phyloP scores from a whole-genome alignment of 1,139 yeast genomes.

The Candida sp. region DNA sequence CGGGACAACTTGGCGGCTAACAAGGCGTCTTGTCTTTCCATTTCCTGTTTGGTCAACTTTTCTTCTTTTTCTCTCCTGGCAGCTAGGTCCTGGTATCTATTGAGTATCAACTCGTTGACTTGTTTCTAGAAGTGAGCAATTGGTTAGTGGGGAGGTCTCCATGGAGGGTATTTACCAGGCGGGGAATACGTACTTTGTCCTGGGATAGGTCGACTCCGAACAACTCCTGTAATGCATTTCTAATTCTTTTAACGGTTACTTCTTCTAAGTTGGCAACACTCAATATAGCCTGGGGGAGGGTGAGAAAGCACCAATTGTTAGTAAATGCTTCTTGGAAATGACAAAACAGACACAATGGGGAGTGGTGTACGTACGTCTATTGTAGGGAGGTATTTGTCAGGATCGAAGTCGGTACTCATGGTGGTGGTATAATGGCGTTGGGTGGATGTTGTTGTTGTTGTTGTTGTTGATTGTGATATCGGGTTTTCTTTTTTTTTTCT shows the following conservation, averaged over 20 bases:
- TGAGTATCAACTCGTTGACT: slow-evolving; percentile 64
- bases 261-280: slow-evolving; percentile 75
- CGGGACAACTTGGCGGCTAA: slow-evolving; percentile 53
- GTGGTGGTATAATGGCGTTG: not conserved
- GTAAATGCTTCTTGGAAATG: not conserved
- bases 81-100: slow-evolving; percentile 55
- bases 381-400: slow-evolving; percentile 55
- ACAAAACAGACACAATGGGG: slow-evolving; percentile 10
- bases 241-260: slow-evolving; percentile 72
- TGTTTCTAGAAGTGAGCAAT: slow-evolving; percentile 37
- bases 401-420: slow-evolving; percentile 16
- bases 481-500: not conserved
- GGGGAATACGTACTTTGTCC: slow-evolving; percentile 42
- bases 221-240: slow-evolving; percentile 72
- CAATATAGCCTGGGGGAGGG: slow-evolving; percentile 58
- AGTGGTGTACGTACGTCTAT: slow-evolving; percentile 58
- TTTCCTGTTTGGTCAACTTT: slow-evolving; percentile 30
- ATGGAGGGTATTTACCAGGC: not conserved
- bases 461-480: not conserved
- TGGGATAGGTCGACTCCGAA: slow-evolving; percentile 59
- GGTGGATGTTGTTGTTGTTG: not conserved
- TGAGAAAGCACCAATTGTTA: not conserved
- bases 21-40: slow-evolving; percentile 44
- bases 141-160: not conserved
- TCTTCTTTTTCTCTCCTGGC: slow-evolving; percentile 39